Evolutionary conservation across 2,329 filamentous ascomycete genomes (phyloP).

Genomic region (Neofusicoccum laricinum): DNA sequence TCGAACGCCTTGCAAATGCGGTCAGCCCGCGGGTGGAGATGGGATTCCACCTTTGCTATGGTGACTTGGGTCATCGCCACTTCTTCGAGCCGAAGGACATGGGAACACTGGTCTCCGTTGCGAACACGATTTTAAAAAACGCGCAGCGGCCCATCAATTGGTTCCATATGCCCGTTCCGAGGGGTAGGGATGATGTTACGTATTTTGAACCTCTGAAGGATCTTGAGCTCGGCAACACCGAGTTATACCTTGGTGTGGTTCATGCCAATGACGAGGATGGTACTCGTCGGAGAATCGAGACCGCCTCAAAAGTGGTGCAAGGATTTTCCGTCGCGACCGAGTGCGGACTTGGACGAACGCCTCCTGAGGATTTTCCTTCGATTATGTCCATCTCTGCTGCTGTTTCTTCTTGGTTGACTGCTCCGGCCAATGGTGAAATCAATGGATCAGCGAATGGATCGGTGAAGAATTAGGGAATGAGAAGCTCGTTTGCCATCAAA

Average conservation of each 20-base stretch:
- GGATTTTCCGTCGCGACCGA: constrained; percentile 13
- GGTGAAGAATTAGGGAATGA: neutral
- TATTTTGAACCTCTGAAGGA: constrained; percentile 15
- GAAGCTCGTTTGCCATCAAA: too few relatives aligned
- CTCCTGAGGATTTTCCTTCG: constrained; percentile 27
- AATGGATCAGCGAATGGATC: neutral
- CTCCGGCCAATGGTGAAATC: neutral
- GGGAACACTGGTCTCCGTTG: constrained; percentile 36
- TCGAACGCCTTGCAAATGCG: constrained; percentile 28
- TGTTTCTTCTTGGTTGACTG: neutral
- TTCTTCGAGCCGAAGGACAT: constrained; percentile 44
- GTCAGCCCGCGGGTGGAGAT: constrained; percentile 39
- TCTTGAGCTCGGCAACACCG: neutral
- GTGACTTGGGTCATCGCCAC: constrained; percentile 44
- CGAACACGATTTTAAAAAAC: constrained; percentile 29
- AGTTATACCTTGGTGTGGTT: constrained; percentile 15
- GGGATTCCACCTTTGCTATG: constrained; percentile 50
- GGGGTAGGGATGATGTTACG: constrained; percentile 6
- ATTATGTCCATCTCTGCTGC: constrained; percentile 22
- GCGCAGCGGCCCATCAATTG: constrained; percentile 35
- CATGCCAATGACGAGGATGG: constrained; percentile 14
- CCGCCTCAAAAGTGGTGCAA: neutral
- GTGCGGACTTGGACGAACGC: constrained; percentile 36
- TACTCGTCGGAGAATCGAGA: constrained; percentile 9
- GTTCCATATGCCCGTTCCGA: constrained; percentile 40